These are phyloP conservation scores for Dothistroma pini DNA, from an alignment of 2,329 filamentous ascomycete species.

Conservation along the genomic window DNA sequence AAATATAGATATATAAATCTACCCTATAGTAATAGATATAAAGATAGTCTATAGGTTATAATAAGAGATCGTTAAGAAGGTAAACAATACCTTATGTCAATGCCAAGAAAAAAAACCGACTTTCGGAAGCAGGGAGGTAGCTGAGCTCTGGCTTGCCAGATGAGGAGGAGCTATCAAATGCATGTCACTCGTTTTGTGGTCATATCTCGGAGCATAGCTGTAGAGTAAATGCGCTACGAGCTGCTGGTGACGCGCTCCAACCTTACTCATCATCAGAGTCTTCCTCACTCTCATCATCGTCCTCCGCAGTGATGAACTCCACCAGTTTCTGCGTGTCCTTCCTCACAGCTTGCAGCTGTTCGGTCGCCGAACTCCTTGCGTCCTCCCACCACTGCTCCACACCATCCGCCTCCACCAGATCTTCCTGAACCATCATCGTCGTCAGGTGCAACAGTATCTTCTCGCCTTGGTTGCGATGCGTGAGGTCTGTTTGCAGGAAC, in stretches of 20 bases:
- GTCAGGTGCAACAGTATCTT: conserved; percentile 70
- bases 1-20: conserved; percentile 51
- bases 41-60: no score
- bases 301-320: conserved; percentile 72
- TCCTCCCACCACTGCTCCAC: conserved; percentile 88
- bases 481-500: conserved; percentile 75
- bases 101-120: no score
- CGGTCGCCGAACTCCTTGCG: conserved; percentile 61
- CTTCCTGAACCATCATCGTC: conserved; percentile 80
- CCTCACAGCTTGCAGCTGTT: conserved; percentile 66
- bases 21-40: no score
- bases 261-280: conserved; percentile 10
- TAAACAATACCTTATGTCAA: no score
- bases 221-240: not conserved
- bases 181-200: not conserved
- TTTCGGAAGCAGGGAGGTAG: no score
- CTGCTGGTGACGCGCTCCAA: not conserved
- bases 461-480: conserved; percentile 60
- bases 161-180: not conserved
- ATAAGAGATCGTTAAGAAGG: no score
- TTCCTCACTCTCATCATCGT: conserved; percentile 59
- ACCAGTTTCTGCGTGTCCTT: conserved; percentile 74
- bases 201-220: not conserved
- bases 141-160: not conserved
- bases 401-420: conserved; percentile 84